phyloP scores from a whole-genome alignment of 352 stramenopile species.

The Globisporangium polare region DNA sequence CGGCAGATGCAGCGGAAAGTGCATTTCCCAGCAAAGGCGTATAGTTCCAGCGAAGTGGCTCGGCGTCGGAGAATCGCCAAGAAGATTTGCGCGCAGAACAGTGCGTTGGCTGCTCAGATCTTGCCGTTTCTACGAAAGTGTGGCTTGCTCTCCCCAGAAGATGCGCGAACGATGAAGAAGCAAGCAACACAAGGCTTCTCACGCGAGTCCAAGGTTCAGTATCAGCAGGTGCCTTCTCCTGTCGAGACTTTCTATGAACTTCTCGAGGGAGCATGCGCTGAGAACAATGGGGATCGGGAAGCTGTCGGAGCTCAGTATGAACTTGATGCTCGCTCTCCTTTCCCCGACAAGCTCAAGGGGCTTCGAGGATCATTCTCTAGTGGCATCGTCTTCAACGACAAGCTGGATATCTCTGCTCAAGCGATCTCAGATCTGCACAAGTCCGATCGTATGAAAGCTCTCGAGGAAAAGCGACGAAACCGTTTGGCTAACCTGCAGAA shows the following conservation, averaged over 20 bases:
- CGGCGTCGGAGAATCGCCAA: conserved; percentile 25
- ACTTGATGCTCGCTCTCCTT: background rate
- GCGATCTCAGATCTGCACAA: conserved; percentile 30
- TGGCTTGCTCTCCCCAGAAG: background rate
- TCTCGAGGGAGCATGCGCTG: conserved; percentile 25
- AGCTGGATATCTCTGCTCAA: background rate
- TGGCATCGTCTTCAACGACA: background rate
- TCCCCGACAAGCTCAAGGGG: background rate
- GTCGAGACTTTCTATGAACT: conserved; percentile 40
- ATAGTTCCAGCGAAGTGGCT: conserved; percentile 23
- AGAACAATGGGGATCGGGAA: background rate
- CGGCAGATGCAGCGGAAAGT: conserved; percentile 26
- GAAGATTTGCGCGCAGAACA: conserved; percentile 39
- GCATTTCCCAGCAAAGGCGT: conserved; percentile 30
- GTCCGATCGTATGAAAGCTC: conserved; percentile 43
- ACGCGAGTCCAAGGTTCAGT: conserved; percentile 3
- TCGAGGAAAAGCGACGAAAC: conserved; percentile 57
- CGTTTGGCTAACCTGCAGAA: conserved; percentile 39
- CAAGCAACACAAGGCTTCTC: background rate
- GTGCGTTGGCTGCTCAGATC: conserved; percentile 24
- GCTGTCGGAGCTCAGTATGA: background rate
- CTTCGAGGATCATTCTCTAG: background rate
- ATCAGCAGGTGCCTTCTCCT: conserved; percentile 12
- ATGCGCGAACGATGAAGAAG: background rate
- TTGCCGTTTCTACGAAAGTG: conserved; percentile 20